Percentiles rank a stretch among this genome's conserved stretches.
Conservation (phyloP, 208 protist genomes). For the Crithidia sp. region DNA sequence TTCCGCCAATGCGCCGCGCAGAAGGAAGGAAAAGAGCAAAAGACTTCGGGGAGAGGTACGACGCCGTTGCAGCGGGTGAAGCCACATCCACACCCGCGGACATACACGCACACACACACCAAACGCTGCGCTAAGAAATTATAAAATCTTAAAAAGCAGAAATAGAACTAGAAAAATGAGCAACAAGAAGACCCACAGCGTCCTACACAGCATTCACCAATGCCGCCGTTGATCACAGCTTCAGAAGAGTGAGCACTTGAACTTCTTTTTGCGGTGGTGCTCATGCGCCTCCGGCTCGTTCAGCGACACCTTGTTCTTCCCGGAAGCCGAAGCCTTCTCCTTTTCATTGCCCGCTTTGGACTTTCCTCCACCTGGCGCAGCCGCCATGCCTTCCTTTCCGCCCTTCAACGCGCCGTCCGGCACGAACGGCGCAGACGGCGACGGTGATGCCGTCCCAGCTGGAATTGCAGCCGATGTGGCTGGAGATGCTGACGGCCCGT, state of each 20-base stretch:
- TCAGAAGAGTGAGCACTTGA: conserved; percentile 24
- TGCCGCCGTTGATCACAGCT: neutral
- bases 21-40: too few relatives aligned
- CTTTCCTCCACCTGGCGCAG: neutral
- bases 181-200: neutral
- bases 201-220: too few relatives aligned
- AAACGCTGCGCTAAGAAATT: too few relatives aligned
- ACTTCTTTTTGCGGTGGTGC: conserved; percentile 28
- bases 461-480: neutral
- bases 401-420: neutral
- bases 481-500: neutral
- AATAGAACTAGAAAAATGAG: neutral
- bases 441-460: neutral
- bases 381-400: neutral
- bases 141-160: neutral
- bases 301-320: conserved; percentile 26
- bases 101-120: too few relatives aligned
- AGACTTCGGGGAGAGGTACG: too few relatives aligned
- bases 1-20: too few relatives aligned
- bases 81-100: too few relatives aligned
- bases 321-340: neutral
- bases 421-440: conserved; percentile 5
- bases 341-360: neutral
- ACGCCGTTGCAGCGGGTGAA: too few relatives aligned
- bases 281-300: conserved; percentile 7